phyloP scores from a whole-genome alignment of 306 rosid species.

The Cercis canadensis region DNA sequence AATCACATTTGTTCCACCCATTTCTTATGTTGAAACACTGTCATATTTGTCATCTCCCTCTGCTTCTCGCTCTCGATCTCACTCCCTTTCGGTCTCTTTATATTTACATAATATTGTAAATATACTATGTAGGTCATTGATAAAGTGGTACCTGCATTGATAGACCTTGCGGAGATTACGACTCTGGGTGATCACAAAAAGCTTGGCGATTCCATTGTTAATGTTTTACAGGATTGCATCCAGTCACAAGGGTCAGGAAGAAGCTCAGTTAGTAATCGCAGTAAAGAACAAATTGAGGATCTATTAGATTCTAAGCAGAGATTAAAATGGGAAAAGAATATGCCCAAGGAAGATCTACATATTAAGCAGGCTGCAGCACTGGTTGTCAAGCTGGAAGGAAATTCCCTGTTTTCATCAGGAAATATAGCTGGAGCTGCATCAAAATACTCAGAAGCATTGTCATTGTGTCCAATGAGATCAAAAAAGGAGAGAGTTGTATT shows the following conservation, averaged over 20 bases:
- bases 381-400: constrained; percentile 98
- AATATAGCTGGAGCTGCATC: constrained; percentile 93
- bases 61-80: neutral
- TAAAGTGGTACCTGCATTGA: constrained; percentile 88
- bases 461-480: constrained; percentile 96
- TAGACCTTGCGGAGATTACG: constrained; percentile 91
- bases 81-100: too few relatives aligned
- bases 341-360: constrained; percentile 97
- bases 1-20: constrained; percentile 7
- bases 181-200: constrained; percentile 89
- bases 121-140: constrained; percentile 74
- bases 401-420: constrained; percentile 93
- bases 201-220: constrained; percentile 85
- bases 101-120: neutral
- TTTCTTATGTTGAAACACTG: constrained; percentile 22
- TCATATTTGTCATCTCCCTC: neutral
- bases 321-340: constrained; percentile 90
- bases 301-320: constrained; percentile 76
- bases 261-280: constrained; percentile 57
- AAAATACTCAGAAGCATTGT: constrained; percentile 93
- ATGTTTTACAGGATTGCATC: constrained; percentile 86
- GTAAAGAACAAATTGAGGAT: constrained; percentile 89
- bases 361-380: constrained; percentile 98
- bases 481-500: constrained; percentile 96
- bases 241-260: constrained; percentile 82